These are phyloP conservation scores for Isabelozyma rhagii DNA, from an alignment of 805 yeast genomes.

Conservation along the genomic window DNA sequence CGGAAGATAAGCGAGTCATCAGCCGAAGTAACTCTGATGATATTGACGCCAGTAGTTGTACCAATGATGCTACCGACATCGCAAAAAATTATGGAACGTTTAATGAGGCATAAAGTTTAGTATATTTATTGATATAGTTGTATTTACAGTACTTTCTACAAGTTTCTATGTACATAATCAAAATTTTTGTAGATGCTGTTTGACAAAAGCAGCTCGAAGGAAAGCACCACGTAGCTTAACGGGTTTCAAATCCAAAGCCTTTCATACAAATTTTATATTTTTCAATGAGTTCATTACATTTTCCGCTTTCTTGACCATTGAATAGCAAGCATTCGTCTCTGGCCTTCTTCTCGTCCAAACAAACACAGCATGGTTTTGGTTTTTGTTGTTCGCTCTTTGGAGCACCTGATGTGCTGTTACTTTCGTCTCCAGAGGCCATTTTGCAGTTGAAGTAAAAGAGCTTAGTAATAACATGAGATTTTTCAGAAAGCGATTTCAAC, in stretches of 20 bases:
- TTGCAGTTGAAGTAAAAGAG: not conserved
- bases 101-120: not conserved
- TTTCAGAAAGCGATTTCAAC: not conserved
- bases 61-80: not conserved
- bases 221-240: constrained; percentile 4
- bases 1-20: not conserved
- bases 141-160: not conserved
- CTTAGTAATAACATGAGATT: not conserved
- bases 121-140: not conserved
- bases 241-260: constrained; percentile 75
- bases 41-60: not conserved
- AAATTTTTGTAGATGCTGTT: too few relatives aligned
- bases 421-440: constrained; percentile 6
- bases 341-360: constrained; percentile 73
- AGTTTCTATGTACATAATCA: not conserved
- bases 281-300: constrained; percentile 69
- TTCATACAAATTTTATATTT: constrained; percentile 88
- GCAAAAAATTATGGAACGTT: constrained; percentile 2
- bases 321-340: constrained; percentile 86
- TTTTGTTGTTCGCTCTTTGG: constrained; percentile 32
- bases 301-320: constrained; percentile 79
- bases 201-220: too few relatives aligned
- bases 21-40: not conserved
- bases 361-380: constrained; percentile 97
- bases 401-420: constrained; percentile 1